Evolutionary conservation across 2,329 filamentous ascomycete genomes (phyloP), one percentile per base, ranked within the genome.

Genomic region (Uncinocarpus reesii): DNA sequence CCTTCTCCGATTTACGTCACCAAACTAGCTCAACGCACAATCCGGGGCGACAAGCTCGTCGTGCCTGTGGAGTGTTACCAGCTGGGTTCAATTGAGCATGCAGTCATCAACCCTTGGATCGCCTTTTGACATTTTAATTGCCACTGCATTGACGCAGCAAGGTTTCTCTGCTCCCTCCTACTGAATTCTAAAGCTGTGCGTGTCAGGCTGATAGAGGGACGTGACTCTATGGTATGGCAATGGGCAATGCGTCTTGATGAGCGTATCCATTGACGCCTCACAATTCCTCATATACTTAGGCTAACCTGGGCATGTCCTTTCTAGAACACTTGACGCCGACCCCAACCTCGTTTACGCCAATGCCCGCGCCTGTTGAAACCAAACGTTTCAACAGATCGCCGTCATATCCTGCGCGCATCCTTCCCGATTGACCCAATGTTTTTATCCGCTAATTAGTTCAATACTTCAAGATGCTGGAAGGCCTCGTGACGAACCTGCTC

Each of bases 401-500:
- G 20, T 5, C 8, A 21, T 36, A 36, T 11, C 6, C n/a, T 46
- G 8, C 34, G 7, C 34, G 8, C 24, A 20, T 16, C 24, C 7
- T 34, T 15, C 20, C 35, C 35, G 35, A 34, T 24, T 41, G 28
- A 18, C 35, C 36, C 26, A 16, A 47, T 36, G 41, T 37, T 31
- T 5, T 2, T 23, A 24, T 15, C 20, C 47, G 15, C 34, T 36
- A 18, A 18, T 2, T 26, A 10, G 26, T 10, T 18, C 64, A 66
- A 58, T 60, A 66, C 66, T 66, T 71, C 75, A 76, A 66, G 62
- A 98, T 99, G 92, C 80, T 99, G 72, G 92, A 98, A 78, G 86
- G 89, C 58, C 77, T 99, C 59, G 92, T 96, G 55, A 88, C 92
- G 60, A 93, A 90, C 70, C 77, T 99, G 74, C 83, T 99, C 60